Evolutionary conservation across 306 rosid genomes (phyloP).

Genomic region (Quercus berberidifolia): DNA sequence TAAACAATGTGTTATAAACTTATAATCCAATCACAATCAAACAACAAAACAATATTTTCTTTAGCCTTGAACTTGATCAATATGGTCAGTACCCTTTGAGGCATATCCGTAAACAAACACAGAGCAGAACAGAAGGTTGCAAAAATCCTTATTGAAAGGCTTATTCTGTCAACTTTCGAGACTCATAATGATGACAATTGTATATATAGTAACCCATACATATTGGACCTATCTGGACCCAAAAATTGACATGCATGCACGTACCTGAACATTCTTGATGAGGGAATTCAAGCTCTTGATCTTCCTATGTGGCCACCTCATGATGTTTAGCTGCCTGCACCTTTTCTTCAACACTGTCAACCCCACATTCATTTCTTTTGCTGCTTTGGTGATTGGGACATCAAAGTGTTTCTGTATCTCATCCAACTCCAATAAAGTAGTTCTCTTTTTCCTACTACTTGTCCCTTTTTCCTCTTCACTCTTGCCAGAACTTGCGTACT

Average conservation of each 20-base stretch:
- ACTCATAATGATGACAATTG: constrained; percentile 26
- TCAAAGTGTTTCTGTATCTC: constrained; percentile 51
- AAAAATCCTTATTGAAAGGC: neutral
- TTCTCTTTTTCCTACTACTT: neutral
- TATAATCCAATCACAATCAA: neutral
- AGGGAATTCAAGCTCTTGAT: constrained; percentile 66
- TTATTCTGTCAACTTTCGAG: neutral
- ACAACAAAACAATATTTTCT: neutral
- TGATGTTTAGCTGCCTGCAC: constrained; percentile 75
- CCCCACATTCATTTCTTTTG: constrained; percentile 66
- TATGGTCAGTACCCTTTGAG: neutral
- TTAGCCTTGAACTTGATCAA: neutral
- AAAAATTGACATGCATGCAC: neutral
- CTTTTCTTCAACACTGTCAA: constrained; percentile 64
- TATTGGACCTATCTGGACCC: neutral
- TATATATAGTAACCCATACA: neutral
- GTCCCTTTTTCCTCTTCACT: constrained; percentile 6
- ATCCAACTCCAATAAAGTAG: constrained; percentile 25
- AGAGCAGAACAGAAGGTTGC: too few relatives aligned
- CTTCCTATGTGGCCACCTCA: constrained; percentile 87
- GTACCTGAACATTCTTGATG: constrained; percentile 62
- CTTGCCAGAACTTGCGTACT: constrained; percentile 6
- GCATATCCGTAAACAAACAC: too few relatives aligned
- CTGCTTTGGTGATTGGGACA: constrained; percentile 64
- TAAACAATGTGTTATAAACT: too few relatives aligned